Conservation (phyloP, 75 land plant genomes). For the Sequoia sempervirens region DNA sequence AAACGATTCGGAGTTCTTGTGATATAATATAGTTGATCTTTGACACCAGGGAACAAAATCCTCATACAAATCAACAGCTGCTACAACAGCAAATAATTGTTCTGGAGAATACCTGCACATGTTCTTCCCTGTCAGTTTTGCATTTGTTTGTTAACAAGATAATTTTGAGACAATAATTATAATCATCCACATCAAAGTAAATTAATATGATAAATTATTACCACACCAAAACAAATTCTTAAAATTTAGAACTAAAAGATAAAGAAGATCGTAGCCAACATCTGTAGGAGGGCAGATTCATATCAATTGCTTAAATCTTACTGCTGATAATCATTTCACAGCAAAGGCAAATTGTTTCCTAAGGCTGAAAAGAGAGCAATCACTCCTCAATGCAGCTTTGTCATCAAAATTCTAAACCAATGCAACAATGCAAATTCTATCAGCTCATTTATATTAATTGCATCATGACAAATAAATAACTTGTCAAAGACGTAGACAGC, state of each 20-base stretch:
- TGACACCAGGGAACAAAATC: constrained; percentile 99
- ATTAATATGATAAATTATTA: not conserved
- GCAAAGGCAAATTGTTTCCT: not conserved
- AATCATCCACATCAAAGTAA: not conserved
- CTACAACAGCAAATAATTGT: constrained; percentile 85
- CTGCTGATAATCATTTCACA: not conserved
- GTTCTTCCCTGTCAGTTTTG: not conserved
- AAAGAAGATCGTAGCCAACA: not conserved
- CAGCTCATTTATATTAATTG: not conserved
- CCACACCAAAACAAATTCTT: not conserved
- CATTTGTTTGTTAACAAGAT: not conserved
- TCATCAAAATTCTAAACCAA: not conserved
- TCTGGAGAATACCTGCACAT: constrained; percentile 87
- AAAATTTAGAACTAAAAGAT: not conserved
- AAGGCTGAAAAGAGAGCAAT: not conserved
- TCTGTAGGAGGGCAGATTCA: not conserved
- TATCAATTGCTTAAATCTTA: not conserved
- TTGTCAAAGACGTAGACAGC: too few relatives aligned
- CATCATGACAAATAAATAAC: not conserved
- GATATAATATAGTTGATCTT: constrained; percentile 58
- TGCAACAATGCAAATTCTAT: not conserved
- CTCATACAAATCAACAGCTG: constrained; percentile 94
- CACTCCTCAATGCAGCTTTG: not conserved
- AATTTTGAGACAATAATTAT: not conserved
- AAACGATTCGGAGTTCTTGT: constrained; percentile 60